Evolutionary conservation across 2,329 filamentous ascomycete species (phyloP), one percentile per base, ranked within the genome.

Genomic region (Talaromyces sp.): DNA sequence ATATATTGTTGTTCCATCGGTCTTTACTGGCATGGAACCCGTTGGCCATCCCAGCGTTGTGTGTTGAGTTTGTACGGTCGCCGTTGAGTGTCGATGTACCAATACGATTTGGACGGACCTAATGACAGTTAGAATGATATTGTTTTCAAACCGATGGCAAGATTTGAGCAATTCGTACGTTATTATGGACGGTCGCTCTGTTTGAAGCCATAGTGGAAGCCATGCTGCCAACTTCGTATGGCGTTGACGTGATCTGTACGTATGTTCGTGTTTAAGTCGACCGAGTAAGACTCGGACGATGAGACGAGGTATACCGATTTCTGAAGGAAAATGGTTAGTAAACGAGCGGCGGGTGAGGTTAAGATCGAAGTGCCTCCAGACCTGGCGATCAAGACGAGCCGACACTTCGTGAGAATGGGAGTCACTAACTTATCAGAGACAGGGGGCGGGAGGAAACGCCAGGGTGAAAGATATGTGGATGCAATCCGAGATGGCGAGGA

Each of bases 1-100:
- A 87, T 48, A 87, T 84, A 37, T 78, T 81, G 74, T 74, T 71
- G 74, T 80, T 77, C 81, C 80, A 77, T 69, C 76, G 78, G 39
- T 77, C 69, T 64, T 78, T 80, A 48, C 75, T 76, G 68, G 74
- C 75, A 19, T 78, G 77, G 70, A 83, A 83, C n/a, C 78, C 74
- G 63, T 78, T 77, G 8, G 76, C 75, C 65, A 82, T 76, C 60
- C 73, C 73, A 31, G 76, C 72, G 54, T 68, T 73, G 70, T 81
- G 79, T 31, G 77, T 71, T 52, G 74, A 71, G 64, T 77, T 74
- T 27, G 72, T 66, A 63, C 74, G 72, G 43, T 79, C 78, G 56
- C 68, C 69, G 64, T 72, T 75, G 67, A 77, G 70, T n/a, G 48
- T 62, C 37, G 71, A 70, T 24, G 77, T 69, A 67, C 72, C 72